A percentile compares a stretch with the other conserved stretches of the same genome.
phyloP scores from a whole-genome alignment of 148 eudicot species.

The Beta vulgaris region DNA sequence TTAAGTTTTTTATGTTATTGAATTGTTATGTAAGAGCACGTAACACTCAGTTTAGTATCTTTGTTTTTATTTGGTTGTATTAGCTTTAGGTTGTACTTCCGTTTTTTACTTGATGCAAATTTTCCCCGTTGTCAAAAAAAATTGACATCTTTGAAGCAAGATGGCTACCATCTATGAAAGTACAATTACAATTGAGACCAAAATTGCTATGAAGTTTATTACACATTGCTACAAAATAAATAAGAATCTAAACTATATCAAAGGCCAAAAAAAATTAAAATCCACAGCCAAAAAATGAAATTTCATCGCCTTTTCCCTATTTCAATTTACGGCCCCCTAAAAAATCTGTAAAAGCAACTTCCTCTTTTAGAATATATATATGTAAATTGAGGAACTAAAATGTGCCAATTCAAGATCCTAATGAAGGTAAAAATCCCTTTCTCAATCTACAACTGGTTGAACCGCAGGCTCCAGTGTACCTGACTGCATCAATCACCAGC shows the following conservation, averaged over 20 bases:
- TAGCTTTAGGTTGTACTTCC: too few species aligned
- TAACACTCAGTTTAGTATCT: too few species aligned
- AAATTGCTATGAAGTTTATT: slow-evolving; percentile 34
- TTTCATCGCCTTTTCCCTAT: slow-evolving; percentile 20
- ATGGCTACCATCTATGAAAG: not conserved
- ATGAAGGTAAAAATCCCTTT: slow-evolving; percentile 46
- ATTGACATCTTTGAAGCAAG: not conserved
- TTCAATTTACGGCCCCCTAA: slow-evolving; percentile 24
- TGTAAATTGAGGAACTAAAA: slow-evolving; percentile 24
- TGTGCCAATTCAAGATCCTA: slow-evolving; percentile 30
- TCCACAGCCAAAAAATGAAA: slow-evolving; percentile 29
- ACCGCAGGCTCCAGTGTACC: slow-evolving; percentile 24
- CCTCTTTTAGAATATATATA: slow-evolving; percentile 13
- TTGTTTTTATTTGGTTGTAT: too few species aligned
- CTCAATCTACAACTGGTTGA: slow-evolving; percentile 34
- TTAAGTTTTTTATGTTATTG: too few species aligned
- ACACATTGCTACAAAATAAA: slow-evolving; percentile 30
- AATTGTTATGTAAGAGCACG: too few species aligned
- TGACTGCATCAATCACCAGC: slow-evolving; percentile 22
- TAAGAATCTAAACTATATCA: slow-evolving; percentile 31
- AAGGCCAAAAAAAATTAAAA: slow-evolving; percentile 14
- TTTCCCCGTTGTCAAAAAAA: too few species aligned
- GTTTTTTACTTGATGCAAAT: too few species aligned
- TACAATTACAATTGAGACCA: slow-evolving; percentile 25
- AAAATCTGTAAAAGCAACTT: slow-evolving; percentile 11